Base-by-base conservation (phyloP, 2,329 filamentous ascomycete genomes). In the Arthrinium phaeospermum region DNA sequence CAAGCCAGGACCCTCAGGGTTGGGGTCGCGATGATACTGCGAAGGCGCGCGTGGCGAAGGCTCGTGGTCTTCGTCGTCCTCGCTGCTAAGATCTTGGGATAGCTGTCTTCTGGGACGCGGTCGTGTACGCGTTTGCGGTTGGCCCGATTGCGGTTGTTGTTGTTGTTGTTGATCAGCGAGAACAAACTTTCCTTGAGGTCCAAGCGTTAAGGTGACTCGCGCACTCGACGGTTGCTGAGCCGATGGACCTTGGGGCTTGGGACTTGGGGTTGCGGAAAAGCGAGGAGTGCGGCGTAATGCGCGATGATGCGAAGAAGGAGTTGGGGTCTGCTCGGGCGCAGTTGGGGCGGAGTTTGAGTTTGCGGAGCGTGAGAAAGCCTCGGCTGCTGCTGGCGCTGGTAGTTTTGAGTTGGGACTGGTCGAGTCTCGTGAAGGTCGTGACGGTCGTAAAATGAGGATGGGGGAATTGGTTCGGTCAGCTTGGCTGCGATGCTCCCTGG, bases 371-470 rank as follows among this genome's bases (percentile, higher is more conserved):
- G 76, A 76, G 76, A 75, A 71, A 79, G 75, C 73, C 57, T 64
- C 57, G 57, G 57, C 51, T 57, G 53, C 41, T 84, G 83, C 83
- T 85, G 84, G 80, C 83, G 84, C 84, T 85, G 83, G 75, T 76
- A 19, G 51, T 79, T 79, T 73, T 80, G 78, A 76, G 78, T 75
- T 74, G 82, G 75, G 72, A 79, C 80, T 70, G 75, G 73, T 79
- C 83, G 82, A 78, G 82, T 81, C 79, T 86, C 86, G 86, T 88
- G 80, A 82, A 78, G 82, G 79, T 88, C 86, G 88, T 88, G 82
- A 86, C 84, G 84, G 86, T 89, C 87, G 84, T 88, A 79, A 87
- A 80, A 80, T 76, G 79, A 77, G 67, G 80, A 78, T 69, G 80
- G 77, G 75, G 82, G 78, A 72, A 78, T 82, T 81, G 80, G 81